Evolutionary conservation across 106 monocot genomes (phyloP).

Genomic region (Allium cepa): DNA sequence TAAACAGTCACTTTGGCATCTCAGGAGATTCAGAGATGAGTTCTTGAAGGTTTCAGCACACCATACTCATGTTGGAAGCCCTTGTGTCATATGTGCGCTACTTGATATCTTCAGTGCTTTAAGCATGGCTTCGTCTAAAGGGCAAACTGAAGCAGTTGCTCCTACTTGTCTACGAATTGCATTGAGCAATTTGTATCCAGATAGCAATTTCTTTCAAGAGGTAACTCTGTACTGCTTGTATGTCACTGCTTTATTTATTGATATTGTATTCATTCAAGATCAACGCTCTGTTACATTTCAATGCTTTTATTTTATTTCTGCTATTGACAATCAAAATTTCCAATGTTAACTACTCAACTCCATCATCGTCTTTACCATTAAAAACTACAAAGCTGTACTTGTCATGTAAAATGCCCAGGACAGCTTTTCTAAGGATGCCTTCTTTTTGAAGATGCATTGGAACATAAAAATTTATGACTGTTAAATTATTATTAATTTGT

Average conservation of each 20-base stretch:
- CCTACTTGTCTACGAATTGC: conserved; percentile 72
- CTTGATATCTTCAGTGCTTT: conserved; percentile 64
- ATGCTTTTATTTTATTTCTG: background rate
- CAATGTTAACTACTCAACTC: too few species aligned
- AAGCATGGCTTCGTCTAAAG: conserved; percentile 36
- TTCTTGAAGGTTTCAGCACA: conserved; percentile 44
- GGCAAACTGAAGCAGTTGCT: conserved; percentile 54
- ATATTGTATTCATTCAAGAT: too few species aligned
- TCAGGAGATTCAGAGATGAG: conserved; percentile 65
- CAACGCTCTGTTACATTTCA: too few species aligned
- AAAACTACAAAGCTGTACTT: too few species aligned
- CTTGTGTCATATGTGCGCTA: conserved; percentile 91
- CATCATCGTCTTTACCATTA: too few species aligned
- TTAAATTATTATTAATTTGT: too few species aligned
- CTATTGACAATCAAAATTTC: too few species aligned
- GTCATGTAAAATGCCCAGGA: too few species aligned
- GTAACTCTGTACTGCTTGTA: conserved; percentile 19
- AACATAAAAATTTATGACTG: too few species aligned
- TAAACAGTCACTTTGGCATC: conserved; percentile 87
- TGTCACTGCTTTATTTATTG: background rate
- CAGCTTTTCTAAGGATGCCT: too few species aligned
- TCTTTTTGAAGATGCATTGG: too few species aligned
- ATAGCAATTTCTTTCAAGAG: conserved; percentile 98
- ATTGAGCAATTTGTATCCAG: conserved; percentile 86
- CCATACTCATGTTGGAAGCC: conserved; percentile 66